These are phyloP conservation scores for Medicago ruthenica DNA, from an alignment of 306 rosid genomes.

Conservation along the genomic window DNA sequence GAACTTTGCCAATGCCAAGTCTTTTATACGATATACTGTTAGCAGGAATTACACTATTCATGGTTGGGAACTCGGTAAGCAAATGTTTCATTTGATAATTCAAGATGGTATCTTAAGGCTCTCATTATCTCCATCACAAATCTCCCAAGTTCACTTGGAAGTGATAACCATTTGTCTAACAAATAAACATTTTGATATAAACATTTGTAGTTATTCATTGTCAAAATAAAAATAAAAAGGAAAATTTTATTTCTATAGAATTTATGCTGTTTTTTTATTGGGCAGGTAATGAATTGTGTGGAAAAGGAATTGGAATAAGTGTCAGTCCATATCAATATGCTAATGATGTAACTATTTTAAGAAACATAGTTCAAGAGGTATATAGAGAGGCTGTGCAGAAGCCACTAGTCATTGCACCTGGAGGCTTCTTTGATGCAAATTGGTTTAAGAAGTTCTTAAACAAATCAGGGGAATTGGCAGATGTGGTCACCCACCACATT, in stretches of 20 bases:
- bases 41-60: slow-evolving; percentile 66
- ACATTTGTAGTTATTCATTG: neutral
- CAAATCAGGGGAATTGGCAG: slow-evolving; percentile 52
- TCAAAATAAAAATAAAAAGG: neutral
- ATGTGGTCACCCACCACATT: slow-evolving; percentile 80
- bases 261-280: neutral
- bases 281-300: slow-evolving; percentile 87
- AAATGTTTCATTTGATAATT: slow-evolving; percentile 25
- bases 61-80: slow-evolving; percentile 97
- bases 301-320: slow-evolving; percentile 78
- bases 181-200: slow-evolving; percentile 15
- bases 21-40: slow-evolving; percentile 77
- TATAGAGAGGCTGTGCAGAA: slow-evolving; percentile 56
- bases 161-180: too few species aligned
- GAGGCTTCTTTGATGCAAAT: slow-evolving; percentile 80
- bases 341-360: slow-evolving; percentile 60
- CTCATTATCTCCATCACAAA: too few species aligned
- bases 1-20: slow-evolving; percentile 72
- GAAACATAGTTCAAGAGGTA: slow-evolving; percentile 53
- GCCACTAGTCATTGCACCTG: slow-evolving; percentile 86
- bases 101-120: too few species aligned
- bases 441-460: slow-evolving; percentile 71
- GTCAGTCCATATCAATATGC: slow-evolving; percentile 75
- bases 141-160: too few species aligned
- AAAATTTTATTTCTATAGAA: neutral